phyloP scores from a whole-genome alignment of 495 filamentous ascomycete species.

The Parathielavia appendiculata region DNA sequence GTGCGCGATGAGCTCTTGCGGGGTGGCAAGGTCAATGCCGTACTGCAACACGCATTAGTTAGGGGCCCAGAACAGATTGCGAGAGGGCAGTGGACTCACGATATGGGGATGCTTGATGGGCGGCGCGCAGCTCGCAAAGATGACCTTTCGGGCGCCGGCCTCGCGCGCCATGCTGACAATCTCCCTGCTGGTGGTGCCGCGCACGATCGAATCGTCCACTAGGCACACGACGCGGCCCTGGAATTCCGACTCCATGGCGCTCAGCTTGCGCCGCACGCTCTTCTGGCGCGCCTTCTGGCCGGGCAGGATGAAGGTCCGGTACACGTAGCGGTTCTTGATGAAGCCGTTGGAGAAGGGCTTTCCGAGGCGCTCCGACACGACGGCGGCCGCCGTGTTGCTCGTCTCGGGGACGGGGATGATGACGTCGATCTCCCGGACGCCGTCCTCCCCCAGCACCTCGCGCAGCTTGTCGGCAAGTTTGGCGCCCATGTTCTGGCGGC shows the following conservation, averaged over 20 bases:
- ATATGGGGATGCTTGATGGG: slow-evolving; percentile 65
- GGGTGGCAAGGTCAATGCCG: slow-evolving; percentile 85
- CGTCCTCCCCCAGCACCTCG: slow-evolving; percentile 65
- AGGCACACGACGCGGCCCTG: slow-evolving; percentile 75
- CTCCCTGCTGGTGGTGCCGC: slow-evolving; percentile 85
- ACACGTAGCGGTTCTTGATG: slow-evolving; percentile 94
- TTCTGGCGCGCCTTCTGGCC: slow-evolving; percentile 79
- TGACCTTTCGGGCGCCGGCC: slow-evolving; percentile 84
- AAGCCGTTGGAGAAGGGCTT: slow-evolving; percentile 71
- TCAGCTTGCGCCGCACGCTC: slow-evolving; percentile 71
- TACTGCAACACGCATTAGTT: slow-evolving; percentile 40
- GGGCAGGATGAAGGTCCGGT: slow-evolving; percentile 94
- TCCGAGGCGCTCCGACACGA: slow-evolving; percentile 68
- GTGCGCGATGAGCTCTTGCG: slow-evolving; percentile 78
- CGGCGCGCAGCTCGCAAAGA: slow-evolving; percentile 83
- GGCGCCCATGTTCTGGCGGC: slow-evolving; percentile 87
- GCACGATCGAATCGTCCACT: slow-evolving; percentile 90
- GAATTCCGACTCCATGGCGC: slow-evolving; percentile 84
- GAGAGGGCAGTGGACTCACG: slow-evolving; percentile 15
- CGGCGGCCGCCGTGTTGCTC: slow-evolving; percentile 71
- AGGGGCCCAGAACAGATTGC: neutral
- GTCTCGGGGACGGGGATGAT: slow-evolving; percentile 41
- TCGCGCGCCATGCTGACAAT: slow-evolving; percentile 93
- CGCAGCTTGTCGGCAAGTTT: slow-evolving; percentile 77
- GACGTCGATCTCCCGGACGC: slow-evolving; percentile 80